A percentile compares a stretch with the other conserved stretches of the same genome.
Evolutionary conservation across 2,329 filamentous ascomycete genomes (phyloP).

Genomic region (Zymoseptoria brevis): DNA sequence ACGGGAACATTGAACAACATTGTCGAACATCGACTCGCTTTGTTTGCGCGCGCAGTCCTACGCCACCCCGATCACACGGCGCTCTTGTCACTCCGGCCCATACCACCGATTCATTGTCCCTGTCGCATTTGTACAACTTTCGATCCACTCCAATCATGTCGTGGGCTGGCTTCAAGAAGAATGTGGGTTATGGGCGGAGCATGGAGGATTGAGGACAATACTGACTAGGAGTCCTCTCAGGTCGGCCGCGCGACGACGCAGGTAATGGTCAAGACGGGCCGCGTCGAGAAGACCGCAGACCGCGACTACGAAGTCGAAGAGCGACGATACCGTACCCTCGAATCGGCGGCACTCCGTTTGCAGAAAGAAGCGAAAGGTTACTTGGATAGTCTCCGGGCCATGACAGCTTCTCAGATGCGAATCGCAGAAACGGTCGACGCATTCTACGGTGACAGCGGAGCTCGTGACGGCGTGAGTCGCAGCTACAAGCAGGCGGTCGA

Average conservation of each 20-base stretch:
- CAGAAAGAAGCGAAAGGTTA: constrained; percentile 99
- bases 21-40: background rate
- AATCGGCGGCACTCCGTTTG: constrained; percentile 80
- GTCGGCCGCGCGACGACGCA: constrained; percentile 98
- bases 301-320: constrained; percentile 93
- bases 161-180: constrained; percentile 43
- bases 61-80: background rate
- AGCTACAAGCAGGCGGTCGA: constrained; percentile 98
- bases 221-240: constrained; percentile 72
- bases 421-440: constrained; percentile 99
- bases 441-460: constrained; percentile 94
- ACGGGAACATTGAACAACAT: background rate
- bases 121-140: background rate
- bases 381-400: constrained; percentile 89
- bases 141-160: constrained; percentile 48
- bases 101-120: background rate
- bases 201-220: constrained; percentile 38
- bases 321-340: constrained; percentile 95
- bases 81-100: background rate
- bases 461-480: constrained; percentile 86
- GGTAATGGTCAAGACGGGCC: constrained; percentile 99
- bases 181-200: constrained; percentile 14
- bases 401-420: constrained; percentile 98
- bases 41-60: background rate
- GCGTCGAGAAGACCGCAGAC: constrained; percentile 97